phyloP scores from a whole-genome alignment of 2,329 filamentous ascomycete genomes.

The Pseudogymnoascus sp. region DNA sequence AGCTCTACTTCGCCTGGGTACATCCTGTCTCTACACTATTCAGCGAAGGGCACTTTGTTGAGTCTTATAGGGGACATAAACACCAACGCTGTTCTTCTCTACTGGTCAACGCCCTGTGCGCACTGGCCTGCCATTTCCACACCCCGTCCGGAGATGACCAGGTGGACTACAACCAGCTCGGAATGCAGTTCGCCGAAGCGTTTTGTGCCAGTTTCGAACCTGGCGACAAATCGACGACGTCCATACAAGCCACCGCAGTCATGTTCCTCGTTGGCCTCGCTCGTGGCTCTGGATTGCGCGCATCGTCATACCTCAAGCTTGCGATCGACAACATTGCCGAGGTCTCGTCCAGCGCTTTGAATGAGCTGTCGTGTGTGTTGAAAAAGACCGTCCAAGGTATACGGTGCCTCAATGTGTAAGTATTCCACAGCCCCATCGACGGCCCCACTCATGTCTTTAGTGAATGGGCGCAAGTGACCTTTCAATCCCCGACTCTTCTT shows the following conservation, averaged over 20 bases:
- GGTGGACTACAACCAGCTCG: constrained; percentile 21
- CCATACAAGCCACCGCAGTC: constrained; percentile 25
- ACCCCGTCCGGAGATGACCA: constrained; percentile 16
- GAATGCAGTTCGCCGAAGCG: constrained; percentile 22
- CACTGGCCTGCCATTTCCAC: constrained; percentile 28
- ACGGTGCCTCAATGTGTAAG: constrained; percentile 28
- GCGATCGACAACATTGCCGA: constrained; percentile 18
- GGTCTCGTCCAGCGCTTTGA: constrained; percentile 6
- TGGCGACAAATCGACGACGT: constrained; percentile 20
- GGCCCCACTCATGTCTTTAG: constrained; percentile 22
- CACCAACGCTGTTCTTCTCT: constrained; percentile 22
- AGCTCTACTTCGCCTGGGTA: constrained; percentile 29
- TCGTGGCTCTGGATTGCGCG: constrained; percentile 19
- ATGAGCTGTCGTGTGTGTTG: constrained; percentile 23
- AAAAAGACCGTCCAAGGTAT: constrained; percentile 26
- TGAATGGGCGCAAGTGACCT: constrained; percentile 29
- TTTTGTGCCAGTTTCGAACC: constrained; percentile 19
- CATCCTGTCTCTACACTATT: constrained; percentile 30
- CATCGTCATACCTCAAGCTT: constrained; percentile 22
- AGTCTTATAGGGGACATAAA: constrained; percentile 20
- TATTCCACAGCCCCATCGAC: not conserved
- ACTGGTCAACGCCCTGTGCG: constrained; percentile 28
- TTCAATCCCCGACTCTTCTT: constrained; percentile 19
- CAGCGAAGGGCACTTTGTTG: constrained; percentile 24
- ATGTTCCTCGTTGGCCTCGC: constrained; percentile 26